phyloP scores from a whole-genome alignment of 2,329 filamentous ascomycete genomes.

The Xylaria sp. region DNA sequence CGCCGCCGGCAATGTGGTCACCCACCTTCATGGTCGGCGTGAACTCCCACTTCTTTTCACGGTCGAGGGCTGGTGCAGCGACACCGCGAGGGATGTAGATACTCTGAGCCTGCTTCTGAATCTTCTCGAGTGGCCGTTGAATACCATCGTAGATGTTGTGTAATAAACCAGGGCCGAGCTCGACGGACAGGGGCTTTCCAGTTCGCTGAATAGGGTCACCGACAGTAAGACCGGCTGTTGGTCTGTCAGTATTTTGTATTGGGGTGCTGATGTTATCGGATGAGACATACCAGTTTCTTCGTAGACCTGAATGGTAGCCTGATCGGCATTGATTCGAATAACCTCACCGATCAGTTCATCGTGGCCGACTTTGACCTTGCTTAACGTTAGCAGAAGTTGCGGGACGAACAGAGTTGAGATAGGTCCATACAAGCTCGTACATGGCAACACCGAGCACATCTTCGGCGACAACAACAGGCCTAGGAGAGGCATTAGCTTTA shows the following conservation, averaged over 20 bases:
- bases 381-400: slow-evolving; percentile 29
- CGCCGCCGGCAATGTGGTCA: slow-evolving; percentile 95
- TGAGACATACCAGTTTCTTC: slow-evolving; percentile 86
- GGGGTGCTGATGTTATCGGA: background rate
- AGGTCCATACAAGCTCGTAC: slow-evolving; percentile 87
- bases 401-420: background rate
- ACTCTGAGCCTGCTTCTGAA: slow-evolving; percentile 79
- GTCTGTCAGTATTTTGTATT: slow-evolving; percentile 15
- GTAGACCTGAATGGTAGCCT: slow-evolving; percentile 98
- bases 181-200: slow-evolving; percentile 95
- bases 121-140: slow-evolving; percentile 90
- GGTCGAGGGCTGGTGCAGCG: slow-evolving; percentile 85
- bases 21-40: slow-evolving; percentile 91
- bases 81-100: slow-evolving; percentile 99
- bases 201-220: slow-evolving; percentile 92
- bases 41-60: slow-evolving; percentile 96
- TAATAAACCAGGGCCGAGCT: slow-evolving; percentile 95
- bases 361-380: slow-evolving; percentile 88
- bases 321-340: slow-evolving; percentile 95
- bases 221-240: slow-evolving; percentile 87
- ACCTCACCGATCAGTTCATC: slow-evolving; percentile 95
- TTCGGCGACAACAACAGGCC: slow-evolving; percentile 95
- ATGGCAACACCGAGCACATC: slow-evolving; percentile 99
- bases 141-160: slow-evolving; percentile 99
- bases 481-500: slow-evolving; percentile 54